A percentile compares a stretch with the other conserved stretches of the same genome.
These are phyloP conservation scores for Zygnema cylindricum DNA, from an alignment of 139 green algal species.

Conservation along the genomic window DNA sequence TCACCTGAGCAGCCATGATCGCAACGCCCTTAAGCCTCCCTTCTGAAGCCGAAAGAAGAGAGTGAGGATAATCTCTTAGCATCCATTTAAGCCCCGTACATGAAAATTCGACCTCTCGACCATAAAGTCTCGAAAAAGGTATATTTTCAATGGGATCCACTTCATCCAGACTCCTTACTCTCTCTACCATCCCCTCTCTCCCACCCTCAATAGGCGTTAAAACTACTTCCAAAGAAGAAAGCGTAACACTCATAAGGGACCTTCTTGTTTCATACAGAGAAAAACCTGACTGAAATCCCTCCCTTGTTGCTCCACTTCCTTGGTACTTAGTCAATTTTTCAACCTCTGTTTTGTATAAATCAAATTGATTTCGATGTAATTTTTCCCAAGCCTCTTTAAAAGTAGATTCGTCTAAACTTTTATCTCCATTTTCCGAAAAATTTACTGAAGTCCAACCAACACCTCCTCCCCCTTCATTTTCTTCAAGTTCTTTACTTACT, in stretches of 20 bases:
- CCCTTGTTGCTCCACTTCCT: background rate
- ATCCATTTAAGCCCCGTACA: background rate
- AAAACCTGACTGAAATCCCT: conserved; percentile 27
- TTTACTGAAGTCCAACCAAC: background rate
- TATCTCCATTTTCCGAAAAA: background rate
- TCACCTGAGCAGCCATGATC: conserved; percentile 49
- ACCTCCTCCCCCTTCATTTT: background rate
- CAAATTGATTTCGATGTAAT: background rate
- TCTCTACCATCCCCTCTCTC: conserved; percentile 12
- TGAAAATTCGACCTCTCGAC: background rate
- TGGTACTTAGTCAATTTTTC: conserved; percentile 1
- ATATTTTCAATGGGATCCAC: conserved; percentile 7
- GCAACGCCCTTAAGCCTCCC: conserved; percentile 1
- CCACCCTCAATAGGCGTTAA: conserved; percentile 3
- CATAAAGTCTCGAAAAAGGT: conserved; percentile 41
- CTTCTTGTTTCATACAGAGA: background rate
- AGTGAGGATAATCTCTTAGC: conserved; percentile 28
- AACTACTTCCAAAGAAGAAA: background rate
- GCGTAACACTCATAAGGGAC: background rate
- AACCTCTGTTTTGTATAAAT: conserved; percentile 31
- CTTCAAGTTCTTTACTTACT: background rate
- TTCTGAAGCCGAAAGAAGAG: conserved; percentile 16
- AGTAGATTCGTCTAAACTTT: background rate
- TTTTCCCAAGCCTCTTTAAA: conserved; percentile 29
- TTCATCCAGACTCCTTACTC: conserved; percentile 29